Evolutionary conservation across 495 filamentous ascomycete genomes (phyloP).

Genomic region (Arthonia radiata): DNA sequence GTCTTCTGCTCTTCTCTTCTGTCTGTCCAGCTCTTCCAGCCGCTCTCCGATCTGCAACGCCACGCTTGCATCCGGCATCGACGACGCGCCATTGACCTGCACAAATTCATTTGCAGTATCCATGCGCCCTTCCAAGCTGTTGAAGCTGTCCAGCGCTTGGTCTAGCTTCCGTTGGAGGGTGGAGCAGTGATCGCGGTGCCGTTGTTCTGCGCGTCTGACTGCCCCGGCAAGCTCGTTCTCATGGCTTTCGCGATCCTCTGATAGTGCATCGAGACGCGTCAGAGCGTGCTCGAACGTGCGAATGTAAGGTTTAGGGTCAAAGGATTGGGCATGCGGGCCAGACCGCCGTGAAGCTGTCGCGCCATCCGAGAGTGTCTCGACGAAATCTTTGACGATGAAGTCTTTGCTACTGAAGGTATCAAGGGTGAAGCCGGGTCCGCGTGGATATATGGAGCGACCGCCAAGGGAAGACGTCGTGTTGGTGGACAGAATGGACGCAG

Average conservation of each 20-base stretch:
- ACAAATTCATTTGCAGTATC: constrained; percentile 24
- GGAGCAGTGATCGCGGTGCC: constrained; percentile 73
- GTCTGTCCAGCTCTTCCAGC: constrained; percentile 81
- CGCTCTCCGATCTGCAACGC: constrained; percentile 89
- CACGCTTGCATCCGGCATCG: constrained; percentile 48
- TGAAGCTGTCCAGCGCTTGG: constrained; percentile 71
- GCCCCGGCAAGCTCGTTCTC: constrained; percentile 79
- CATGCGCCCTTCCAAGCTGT: constrained; percentile 39
- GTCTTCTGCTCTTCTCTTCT: constrained; percentile 70
- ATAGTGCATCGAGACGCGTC: constrained; percentile 49
- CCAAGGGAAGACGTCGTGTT: constrained; percentile 1
- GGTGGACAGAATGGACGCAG: constrained; percentile 8
- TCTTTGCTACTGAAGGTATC: constrained; percentile 78
- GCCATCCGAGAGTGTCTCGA: constrained; percentile 74
- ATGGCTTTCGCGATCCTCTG: constrained; percentile 57
- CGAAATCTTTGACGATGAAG: constrained; percentile 94
- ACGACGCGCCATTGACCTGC: constrained; percentile 21
- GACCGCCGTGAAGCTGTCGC: constrained; percentile 57
- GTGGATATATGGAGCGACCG: constrained; percentile 41
- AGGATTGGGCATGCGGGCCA: constrained; percentile 29
- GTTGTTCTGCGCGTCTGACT: constrained; percentile 72
- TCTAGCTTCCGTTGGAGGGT: constrained; percentile 69
- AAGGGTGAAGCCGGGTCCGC: constrained; percentile 56
- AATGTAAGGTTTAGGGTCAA: constrained; percentile 94
- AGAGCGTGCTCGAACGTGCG: constrained; percentile 82